These are phyloP conservation scores for Penicillium sp. DNA, from an alignment of 2,329 filamentous ascomycete genomes.

Conservation along the genomic window DNA sequence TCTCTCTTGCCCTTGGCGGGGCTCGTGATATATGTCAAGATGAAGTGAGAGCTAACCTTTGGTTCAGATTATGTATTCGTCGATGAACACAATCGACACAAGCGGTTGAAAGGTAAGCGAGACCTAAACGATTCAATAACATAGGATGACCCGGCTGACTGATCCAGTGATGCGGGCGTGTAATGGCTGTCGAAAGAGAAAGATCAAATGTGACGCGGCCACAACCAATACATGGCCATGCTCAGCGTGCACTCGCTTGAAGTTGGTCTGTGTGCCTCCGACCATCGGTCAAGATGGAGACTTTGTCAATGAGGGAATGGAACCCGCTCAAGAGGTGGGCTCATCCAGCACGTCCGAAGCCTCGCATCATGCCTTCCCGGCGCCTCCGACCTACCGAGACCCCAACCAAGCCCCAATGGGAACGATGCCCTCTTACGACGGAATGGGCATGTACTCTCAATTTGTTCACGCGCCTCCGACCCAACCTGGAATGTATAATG, in stretches of 20 bases:
- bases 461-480: slow-evolving; percentile 34
- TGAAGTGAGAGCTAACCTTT: background rate
- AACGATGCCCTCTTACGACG: slow-evolving; percentile 47
- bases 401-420: slow-evolving; percentile 55
- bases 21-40: background rate
- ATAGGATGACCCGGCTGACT: slow-evolving; percentile 6
- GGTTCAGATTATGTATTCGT: slow-evolving; percentile 93
- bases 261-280: slow-evolving; percentile 89
- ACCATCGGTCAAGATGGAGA: slow-evolving; percentile 73
- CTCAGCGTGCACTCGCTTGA: slow-evolving; percentile 87
- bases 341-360: slow-evolving; percentile 47
- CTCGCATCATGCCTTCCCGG: slow-evolving; percentile 55
- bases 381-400: slow-evolving; percentile 48
- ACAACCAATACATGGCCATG: slow-evolving; percentile 98
- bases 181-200: slow-evolving; percentile 89
- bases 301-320: slow-evolving; percentile 30
- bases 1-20: background rate
- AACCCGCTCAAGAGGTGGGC: slow-evolving; percentile 26
- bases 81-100: slow-evolving; percentile 97
- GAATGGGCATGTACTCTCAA: slow-evolving; percentile 43
- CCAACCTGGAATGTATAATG: slow-evolving; percentile 34
- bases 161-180: slow-evolving; percentile 88
- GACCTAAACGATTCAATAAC: background rate
- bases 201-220: slow-evolving; percentile 97
- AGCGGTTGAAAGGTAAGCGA: slow-evolving; percentile 81